Evolutionary conservation across 192 early-diverging fungal species (phyloP).

Genomic region (Dissophora globulifera): DNA sequence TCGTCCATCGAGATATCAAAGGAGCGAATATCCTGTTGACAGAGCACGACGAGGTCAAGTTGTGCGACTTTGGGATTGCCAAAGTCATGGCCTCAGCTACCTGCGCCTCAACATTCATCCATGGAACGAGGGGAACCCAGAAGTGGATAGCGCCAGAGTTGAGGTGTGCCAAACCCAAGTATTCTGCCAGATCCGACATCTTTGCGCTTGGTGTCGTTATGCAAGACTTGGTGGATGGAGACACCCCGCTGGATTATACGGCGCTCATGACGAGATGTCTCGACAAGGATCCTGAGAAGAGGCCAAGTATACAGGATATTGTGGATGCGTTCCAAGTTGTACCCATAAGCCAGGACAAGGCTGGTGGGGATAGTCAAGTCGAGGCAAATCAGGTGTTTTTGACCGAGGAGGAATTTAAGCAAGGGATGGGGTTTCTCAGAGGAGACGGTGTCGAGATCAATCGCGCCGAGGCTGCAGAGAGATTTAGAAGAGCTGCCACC

Average conservation of each 20-base stretch:
- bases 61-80: conserved; percentile 33
- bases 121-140: background rate
- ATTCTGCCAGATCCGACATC: conserved; percentile 19
- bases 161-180: background rate
- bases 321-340: background rate
- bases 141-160: conserved; percentile 19
- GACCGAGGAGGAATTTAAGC: conserved; percentile 52
- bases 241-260: background rate
- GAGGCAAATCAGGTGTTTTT: background rate
- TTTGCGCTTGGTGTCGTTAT: conserved; percentile 32
- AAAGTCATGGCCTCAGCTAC: background rate
- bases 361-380: background rate
- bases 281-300: conserved; percentile 2
- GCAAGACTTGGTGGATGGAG: conserved; percentile 9
- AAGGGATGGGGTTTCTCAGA: conserved; percentile 25
- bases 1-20: conserved; percentile 45
- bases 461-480: conserved; percentile 46
- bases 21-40: conserved; percentile 23
- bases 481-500: conserved; percentile 3
- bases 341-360: too few relatives aligned
- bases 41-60: conserved; percentile 15
- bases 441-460: conserved; percentile 52
- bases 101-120: background rate
- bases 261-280: background rate
- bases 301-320: background rate